Base-by-base conservation (phyloP, 2,329 filamentous ascomycete species). In the Fusarium sp. region DNA sequence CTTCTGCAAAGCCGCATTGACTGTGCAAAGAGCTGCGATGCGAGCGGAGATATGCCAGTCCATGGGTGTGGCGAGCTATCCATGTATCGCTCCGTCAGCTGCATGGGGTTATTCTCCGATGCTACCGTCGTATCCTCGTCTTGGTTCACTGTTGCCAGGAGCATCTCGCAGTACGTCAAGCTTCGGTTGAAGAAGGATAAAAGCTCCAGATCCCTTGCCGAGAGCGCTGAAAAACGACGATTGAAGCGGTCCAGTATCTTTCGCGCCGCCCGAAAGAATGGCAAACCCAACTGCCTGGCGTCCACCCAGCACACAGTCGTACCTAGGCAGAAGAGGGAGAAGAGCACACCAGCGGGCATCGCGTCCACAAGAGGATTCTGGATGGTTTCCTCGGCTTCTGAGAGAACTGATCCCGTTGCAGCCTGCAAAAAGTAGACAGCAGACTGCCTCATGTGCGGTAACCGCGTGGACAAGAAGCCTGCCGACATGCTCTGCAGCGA, bases 401-500 rank as follows among this genome's bases (percentile, higher is more conserved):
- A 63, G n/a, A 77, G 72, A 9, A 78, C 71, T 0, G 71, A 69
- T 27, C 64, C 64, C 1, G 72, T 73, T 1, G 77, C 77, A 1
- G 68, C 67, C 39, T 72, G 70, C 39, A 78, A 63, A n/a, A 76
- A 71, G 3, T 69, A 58, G 6, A 70, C 55, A 0, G 76, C 74
- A 1, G 75, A 71, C 13, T 73, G 74, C 6, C 67, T 65, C 70
- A 78, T 72, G n/a, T 73, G 70, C 1, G 75, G 75, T 14, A 78
- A 56, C 15, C 74, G 55, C 0, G 72, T 69, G 0, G 72, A 71
- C 9, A 78, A 48, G 7, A 75, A 78, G 0, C 72, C 72, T 0
- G 77, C 77, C 0, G 77, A 77, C 77, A 79, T 79, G 37, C 75
- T 77, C 51, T 78, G 76, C 9, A 79, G 57, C 9, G 73, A 72